Evolutionary conservation across 1,139 yeast genomes (phyloP).

Genomic region (Pichia sp.): DNA sequence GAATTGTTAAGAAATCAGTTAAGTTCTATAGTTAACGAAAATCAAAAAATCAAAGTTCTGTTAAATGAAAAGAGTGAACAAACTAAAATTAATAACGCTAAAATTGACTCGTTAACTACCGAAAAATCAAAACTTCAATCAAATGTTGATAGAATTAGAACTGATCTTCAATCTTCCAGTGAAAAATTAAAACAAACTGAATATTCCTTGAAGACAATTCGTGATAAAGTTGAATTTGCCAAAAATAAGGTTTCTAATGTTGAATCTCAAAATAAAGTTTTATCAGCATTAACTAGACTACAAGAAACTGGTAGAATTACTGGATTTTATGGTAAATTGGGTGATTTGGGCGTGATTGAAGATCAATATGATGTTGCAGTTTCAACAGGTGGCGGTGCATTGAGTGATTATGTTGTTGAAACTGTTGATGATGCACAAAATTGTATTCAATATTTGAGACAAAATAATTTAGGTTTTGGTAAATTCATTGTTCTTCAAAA

Average conservation of each 20-base stretch:
- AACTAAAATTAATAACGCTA: slow-evolving; percentile 31
- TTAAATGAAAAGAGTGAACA: slow-evolving; percentile 40
- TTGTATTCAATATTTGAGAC: slow-evolving; percentile 82
- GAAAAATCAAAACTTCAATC: slow-evolving; percentile 3
- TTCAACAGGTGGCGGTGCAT: slow-evolving; percentile 88
- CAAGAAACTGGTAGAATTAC: slow-evolving; percentile 75
- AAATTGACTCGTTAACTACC: slow-evolving; percentile 6
- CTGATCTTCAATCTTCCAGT: slow-evolving; percentile 20
- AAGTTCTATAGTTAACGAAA: slow-evolving; percentile 38
- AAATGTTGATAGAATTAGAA: slow-evolving; percentile 1
- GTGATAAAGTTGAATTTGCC: slow-evolving; percentile 66
- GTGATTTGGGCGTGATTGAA: slow-evolving; percentile 85
- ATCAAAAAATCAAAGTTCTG: slow-evolving; percentile 42
- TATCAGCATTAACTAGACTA: slow-evolving; percentile 60
- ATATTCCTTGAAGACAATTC: slow-evolving; percentile 42
- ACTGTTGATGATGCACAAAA: slow-evolving; percentile 89
- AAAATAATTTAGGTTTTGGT: slow-evolving; percentile 83
- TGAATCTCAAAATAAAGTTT: slow-evolving; percentile 68
- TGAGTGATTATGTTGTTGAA: slow-evolving; percentile 92
- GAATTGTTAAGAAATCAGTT: slow-evolving; percentile 51
- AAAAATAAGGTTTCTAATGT: slow-evolving; percentile 47
- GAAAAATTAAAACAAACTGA: slow-evolving; percentile 47
- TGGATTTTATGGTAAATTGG: slow-evolving; percentile 87
- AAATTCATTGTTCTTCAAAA: slow-evolving; percentile 77
- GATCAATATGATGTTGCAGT: slow-evolving; percentile 86